Evolutionary conservation across 2,329 filamentous ascomycete genomes (phyloP).

Genomic region (Colletotrichum tabaci): DNA sequence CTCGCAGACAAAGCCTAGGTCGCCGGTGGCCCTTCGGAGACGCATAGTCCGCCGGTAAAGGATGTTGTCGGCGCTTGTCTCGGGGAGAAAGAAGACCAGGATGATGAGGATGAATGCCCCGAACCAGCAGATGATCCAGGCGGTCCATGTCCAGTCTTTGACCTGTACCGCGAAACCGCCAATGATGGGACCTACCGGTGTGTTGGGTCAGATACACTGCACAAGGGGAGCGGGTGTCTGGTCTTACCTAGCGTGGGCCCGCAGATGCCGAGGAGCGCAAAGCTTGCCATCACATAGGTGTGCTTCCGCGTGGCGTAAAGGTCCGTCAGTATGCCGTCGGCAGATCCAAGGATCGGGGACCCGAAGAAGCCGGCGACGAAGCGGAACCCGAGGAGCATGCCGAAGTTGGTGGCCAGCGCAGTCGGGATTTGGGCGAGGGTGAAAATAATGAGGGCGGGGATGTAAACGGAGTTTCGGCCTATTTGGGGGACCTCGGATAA

Average conservation of each 20-base stretch:
- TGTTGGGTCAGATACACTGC: neutral
- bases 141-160: constrained; percentile 45
- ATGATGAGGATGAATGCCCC: constrained; percentile 37
- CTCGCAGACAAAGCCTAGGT: constrained; percentile 30
- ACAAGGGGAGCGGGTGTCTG: no score
- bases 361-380: constrained; percentile 45
- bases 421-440: constrained; percentile 38
- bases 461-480: constrained; percentile 42
- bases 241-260: constrained; percentile 30
- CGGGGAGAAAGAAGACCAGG: constrained; percentile 46
- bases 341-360: constrained; percentile 28
- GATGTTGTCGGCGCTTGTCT: constrained; percentile 46
- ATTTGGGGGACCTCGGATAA: constrained; percentile 43
- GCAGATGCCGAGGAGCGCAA: constrained; percentile 30
- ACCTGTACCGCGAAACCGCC: constrained; percentile 37
- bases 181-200: constrained; percentile 28
- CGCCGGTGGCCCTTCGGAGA: constrained; percentile 41
- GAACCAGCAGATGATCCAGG: constrained; percentile 45
- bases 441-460: constrained; percentile 43
- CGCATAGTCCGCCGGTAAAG: constrained; percentile 43
- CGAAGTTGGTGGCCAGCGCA: constrained; percentile 38
- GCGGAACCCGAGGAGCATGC: constrained; percentile 43
- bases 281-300: constrained; percentile 23
- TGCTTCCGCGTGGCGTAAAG: constrained; percentile 32
- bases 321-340: constrained; percentile 25